A percentile compares a stretch with the other conserved stretches of the same genome.
phyloP scores from a whole-genome alignment of 352 stramenopile genomes.

The Globisporangium canariense region DNA sequence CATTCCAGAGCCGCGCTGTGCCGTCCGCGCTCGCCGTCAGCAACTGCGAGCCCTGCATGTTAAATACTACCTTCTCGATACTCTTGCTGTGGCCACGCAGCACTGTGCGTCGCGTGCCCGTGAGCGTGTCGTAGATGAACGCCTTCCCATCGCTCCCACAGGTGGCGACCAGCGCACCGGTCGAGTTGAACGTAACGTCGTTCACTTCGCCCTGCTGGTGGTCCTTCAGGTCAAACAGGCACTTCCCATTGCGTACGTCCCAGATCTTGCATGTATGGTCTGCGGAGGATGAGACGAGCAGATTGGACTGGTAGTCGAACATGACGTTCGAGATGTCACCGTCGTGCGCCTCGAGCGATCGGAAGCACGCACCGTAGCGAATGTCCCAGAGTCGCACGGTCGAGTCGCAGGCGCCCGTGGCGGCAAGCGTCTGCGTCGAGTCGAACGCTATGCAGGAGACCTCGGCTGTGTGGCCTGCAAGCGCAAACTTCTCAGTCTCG shows the following conservation, averaged over 20 bases:
- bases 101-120: conserved; percentile 41
- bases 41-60: conserved; percentile 60
- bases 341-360: conserved; percentile 52
- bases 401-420: conserved; percentile 62
- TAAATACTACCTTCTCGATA: conserved; percentile 58
- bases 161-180: conserved; percentile 57
- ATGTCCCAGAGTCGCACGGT: conserved; percentile 74
- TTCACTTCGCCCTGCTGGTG: conserved; percentile 40
- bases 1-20: conserved; percentile 66
- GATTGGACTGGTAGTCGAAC: conserved; percentile 59
- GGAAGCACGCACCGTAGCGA: conserved; percentile 67
- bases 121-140: conserved; percentile 76
- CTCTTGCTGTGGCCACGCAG: conserved; percentile 46
- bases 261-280: conserved; percentile 67
- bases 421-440: conserved; percentile 34
- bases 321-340: conserved; percentile 55
- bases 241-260: conserved; percentile 62
- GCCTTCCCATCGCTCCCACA: conserved; percentile 43
- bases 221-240: conserved; percentile 61
- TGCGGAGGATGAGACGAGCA: conserved; percentile 52
- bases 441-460: conserved; percentile 72
- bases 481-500: conserved; percentile 33
- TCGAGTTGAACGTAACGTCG: conserved; percentile 60
- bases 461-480: conserved; percentile 58
- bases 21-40: conserved; percentile 53